These are phyloP conservation scores for Talaromyces sp. DNA, from an alignment of 2,329 filamentous ascomycete genomes.

Conservation along the genomic window DNA sequence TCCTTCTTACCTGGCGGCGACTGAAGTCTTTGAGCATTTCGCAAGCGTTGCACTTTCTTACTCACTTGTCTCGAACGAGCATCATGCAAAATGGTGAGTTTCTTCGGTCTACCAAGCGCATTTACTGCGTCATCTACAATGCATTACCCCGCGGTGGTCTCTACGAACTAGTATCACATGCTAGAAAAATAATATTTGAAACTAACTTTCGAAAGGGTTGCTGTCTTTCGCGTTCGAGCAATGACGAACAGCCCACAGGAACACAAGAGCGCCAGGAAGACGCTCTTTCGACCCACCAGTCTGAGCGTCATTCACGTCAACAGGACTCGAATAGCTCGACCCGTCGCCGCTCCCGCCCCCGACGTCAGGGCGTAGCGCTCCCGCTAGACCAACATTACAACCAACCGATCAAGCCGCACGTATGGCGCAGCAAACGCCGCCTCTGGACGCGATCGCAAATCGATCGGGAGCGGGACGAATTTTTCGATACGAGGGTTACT, in stretches of 20 bases:
- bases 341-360: slow-evolving; percentile 17
- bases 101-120: neutral
- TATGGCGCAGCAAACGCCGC: slow-evolving; percentile 62
- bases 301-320: slow-evolving; percentile 17
- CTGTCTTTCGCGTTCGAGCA: slow-evolving; percentile 38
- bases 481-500: slow-evolving; percentile 86
- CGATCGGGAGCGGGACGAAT: slow-evolving; percentile 69
- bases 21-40: neutral
- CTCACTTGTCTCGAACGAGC: slow-evolving; percentile 19
- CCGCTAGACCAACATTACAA: slow-evolving; percentile 62
- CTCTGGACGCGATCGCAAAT: slow-evolving; percentile 69
- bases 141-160: neutral
- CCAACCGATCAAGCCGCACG: slow-evolving; percentile 62
- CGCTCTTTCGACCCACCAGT: slow-evolving; percentile 20
- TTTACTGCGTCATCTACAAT: neutral
- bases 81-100: slow-evolving; percentile 37
- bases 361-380: slow-evolving; percentile 23
- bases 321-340: slow-evolving; percentile 17
- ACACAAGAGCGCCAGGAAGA: slow-evolving; percentile 26
- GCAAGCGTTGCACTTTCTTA: slow-evolving; percentile 14
- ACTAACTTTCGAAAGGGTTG: slow-evolving; percentile 33
- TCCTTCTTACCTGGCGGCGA: neutral
- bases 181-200: neutral
- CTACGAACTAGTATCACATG: neutral
- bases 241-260: slow-evolving; percentile 27